Evolutionary conservation across 1,284 basidiomycete species (phyloP).

Genomic region (Puccinia polysora): DNA sequence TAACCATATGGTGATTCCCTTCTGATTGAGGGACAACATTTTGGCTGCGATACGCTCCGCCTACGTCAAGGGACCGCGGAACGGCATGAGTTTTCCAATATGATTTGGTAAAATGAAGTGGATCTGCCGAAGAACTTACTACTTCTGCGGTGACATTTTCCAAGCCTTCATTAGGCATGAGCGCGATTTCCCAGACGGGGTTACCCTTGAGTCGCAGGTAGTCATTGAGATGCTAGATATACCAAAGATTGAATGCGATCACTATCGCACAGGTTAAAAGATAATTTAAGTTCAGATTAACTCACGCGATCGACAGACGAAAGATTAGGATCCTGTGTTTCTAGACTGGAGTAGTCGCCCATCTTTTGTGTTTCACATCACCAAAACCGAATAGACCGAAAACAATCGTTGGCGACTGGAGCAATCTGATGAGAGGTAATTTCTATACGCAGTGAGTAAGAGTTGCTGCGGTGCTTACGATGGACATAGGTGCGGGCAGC

Average conservation of each 20-base stretch:
- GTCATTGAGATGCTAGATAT: not conserved
- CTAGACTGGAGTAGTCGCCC: conserved; percentile 10
- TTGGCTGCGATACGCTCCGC: not conserved
- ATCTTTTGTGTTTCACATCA: not conserved
- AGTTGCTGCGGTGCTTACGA: conserved; percentile 12
- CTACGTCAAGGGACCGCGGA: not conserved
- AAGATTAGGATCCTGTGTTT: not conserved
- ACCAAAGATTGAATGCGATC: not conserved
- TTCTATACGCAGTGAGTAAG: not conserved
- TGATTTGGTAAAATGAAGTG: not conserved
- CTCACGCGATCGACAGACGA: not conserved
- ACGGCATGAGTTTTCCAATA: not conserved
- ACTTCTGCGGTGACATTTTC: not conserved
- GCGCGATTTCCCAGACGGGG: conserved; percentile 6
- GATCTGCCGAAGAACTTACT: not conserved
- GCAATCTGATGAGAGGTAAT: not conserved
- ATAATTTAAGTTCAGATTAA: too few relatives aligned
- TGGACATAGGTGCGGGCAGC: conserved; percentile 10
- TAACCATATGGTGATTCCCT: conserved; percentile 6
- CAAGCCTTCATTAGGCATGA: not conserved
- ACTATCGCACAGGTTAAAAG: too few relatives aligned
- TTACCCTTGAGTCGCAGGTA: not conserved
- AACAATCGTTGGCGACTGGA: not conserved
- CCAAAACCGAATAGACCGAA: not conserved
- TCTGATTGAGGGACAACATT: not conserved